These are phyloP conservation scores for Datisca glomerata DNA, from an alignment of 306 rosid genomes.

Conservation along the genomic window DNA sequence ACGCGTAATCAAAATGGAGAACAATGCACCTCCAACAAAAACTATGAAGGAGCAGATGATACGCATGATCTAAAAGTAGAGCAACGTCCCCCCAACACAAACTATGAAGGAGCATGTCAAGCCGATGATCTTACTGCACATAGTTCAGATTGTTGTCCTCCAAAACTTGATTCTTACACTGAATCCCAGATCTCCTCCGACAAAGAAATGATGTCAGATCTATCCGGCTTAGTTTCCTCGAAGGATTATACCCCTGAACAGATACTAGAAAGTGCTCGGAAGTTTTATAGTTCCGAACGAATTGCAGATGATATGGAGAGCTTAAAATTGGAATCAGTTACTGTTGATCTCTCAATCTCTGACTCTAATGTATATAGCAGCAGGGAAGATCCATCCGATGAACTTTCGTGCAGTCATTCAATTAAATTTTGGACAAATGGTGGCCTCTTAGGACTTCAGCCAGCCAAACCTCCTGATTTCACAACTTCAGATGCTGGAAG, in stretches of 20 bases:
- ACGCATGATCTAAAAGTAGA: too few relatives aligned
- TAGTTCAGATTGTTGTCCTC: slow-evolving; percentile 21
- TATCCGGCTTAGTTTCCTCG: slow-evolving; percentile 11
- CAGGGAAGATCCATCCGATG: slow-evolving; percentile 31
- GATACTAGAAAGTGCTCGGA: slow-evolving; percentile 18
- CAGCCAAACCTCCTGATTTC: slow-evolving; percentile 88
- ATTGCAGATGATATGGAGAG: slow-evolving; percentile 6
- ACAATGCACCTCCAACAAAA: too few relatives aligned
- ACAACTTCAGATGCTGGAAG: slow-evolving; percentile 30
- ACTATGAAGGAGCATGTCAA: slow-evolving; percentile 26
- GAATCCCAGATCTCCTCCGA: slow-evolving; percentile 24
- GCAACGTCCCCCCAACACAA: too few relatives aligned
- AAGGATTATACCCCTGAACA: slow-evolving; percentile 16
- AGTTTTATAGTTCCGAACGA: slow-evolving; percentile 14
- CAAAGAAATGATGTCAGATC: slow-evolving; percentile 16
- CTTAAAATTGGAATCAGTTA: slow-evolving; percentile 26
- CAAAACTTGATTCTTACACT: slow-evolving; percentile 24
- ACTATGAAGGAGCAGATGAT: too few relatives aligned
- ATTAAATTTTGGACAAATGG: slow-evolving; percentile 90
- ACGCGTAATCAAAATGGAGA: too few relatives aligned
- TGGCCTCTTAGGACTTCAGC: slow-evolving; percentile 91
- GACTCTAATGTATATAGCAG: slow-evolving; percentile 19
- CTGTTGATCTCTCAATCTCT: slow-evolving; percentile 16
- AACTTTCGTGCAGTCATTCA: slow-evolving; percentile 36
- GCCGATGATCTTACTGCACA: slow-evolving; percentile 22